Evolutionary conservation across 495 filamentous ascomycete species (phyloP).

Genomic region (Penicillium taxi): DNA sequence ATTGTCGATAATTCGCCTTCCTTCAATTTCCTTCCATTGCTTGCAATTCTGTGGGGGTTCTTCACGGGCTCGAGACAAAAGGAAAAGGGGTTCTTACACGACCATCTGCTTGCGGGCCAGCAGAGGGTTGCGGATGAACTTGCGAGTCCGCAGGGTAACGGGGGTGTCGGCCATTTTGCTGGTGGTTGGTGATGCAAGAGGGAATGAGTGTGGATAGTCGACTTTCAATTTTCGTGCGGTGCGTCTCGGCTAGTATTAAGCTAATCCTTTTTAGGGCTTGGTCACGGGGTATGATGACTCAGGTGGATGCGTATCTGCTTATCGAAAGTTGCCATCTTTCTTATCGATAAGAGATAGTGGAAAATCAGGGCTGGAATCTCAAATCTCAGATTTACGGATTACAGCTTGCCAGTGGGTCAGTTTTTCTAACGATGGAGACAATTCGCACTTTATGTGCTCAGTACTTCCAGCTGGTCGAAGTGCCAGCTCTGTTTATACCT

Average conservation of each 20-base stretch:
- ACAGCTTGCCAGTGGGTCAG: not conserved
- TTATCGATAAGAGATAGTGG: conserved; percentile 5
- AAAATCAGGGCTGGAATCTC: too few relatives aligned
- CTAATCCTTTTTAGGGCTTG: conserved; percentile 19
- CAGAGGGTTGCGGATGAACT: conserved; percentile 99
- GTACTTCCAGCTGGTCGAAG: conserved; percentile 60
- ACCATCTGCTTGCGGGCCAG: conserved; percentile 99
- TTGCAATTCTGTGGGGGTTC: not conserved
- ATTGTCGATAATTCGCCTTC: not conserved
- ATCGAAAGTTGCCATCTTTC: not conserved
- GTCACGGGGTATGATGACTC: conserved; percentile 1
- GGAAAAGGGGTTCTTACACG: conserved; percentile 62
- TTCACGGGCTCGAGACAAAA: conserved; percentile 11
- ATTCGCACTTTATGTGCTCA: conserved; percentile 39
- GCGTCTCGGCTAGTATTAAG: conserved; percentile 38
- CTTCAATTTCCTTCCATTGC: not conserved
- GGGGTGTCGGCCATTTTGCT: conserved; percentile 82
- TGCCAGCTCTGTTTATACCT: conserved; percentile 49
- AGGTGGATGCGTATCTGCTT: not conserved
- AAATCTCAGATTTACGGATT: too few relatives aligned
- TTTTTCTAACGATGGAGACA: not conserved
- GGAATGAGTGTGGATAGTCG: conserved; percentile 17
- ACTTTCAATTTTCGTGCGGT: conserved; percentile 37
- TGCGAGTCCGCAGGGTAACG: conserved; percentile 98
- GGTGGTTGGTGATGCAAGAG: conserved; percentile 29